Evolutionary conservation across 176 grass and related monocot species (phyloP).

Genomic region (Ampelocalamus luodianensis): DNA sequence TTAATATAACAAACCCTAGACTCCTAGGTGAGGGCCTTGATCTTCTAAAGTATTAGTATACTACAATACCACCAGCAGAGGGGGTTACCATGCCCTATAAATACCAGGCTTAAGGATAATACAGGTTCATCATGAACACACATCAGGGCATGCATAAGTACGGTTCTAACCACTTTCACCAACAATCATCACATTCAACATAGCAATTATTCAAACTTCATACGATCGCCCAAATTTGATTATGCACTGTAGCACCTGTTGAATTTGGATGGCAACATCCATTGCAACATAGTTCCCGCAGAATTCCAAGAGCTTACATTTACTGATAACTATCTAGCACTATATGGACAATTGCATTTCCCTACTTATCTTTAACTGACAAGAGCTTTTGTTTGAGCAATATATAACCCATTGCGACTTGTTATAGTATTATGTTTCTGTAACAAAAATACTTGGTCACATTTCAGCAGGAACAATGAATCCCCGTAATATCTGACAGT

Average conservation of each 20-base stretch:
- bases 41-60: neutral
- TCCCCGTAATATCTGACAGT: neutral
- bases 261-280: constrained; percentile 5
- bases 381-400: neutral
- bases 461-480: neutral
- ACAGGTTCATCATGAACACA: neutral
- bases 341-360: too few relatives aligned
- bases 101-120: neutral
- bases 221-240: neutral
- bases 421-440: neutral
- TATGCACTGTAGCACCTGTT: neutral
- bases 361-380: neutral
- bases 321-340: neutral
- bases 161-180: neutral
- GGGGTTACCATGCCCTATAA: neutral
- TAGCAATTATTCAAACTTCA: neutral
- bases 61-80: neutral
- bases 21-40: neutral
- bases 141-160: neutral
- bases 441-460: neutral
- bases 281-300: neutral
- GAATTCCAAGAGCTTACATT: constrained; percentile 1
- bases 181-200: neutral
- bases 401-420: neutral
- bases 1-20: neutral